phyloP scores from a whole-genome alignment of 805 yeast genomes.

The Metschnikowia anglica region DNA sequence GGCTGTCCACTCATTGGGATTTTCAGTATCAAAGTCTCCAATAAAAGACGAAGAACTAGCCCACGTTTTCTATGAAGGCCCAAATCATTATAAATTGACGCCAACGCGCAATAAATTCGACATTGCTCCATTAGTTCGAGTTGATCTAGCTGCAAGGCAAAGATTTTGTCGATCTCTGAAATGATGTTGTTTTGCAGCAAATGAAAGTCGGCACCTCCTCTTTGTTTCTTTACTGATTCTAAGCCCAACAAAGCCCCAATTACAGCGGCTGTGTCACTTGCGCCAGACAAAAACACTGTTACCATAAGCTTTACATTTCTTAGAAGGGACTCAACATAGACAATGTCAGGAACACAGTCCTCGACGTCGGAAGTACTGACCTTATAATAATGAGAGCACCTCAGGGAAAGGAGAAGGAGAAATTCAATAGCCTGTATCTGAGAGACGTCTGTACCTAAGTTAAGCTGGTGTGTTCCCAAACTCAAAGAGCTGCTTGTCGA shows the following conservation, averaged over 20 bases:
- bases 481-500: slow-evolving; percentile 31
- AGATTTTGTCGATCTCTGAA: slow-evolving; percentile 35
- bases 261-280: slow-evolving; percentile 38
- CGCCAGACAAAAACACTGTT: slow-evolving; percentile 45
- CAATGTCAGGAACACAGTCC: slow-evolving; percentile 80
- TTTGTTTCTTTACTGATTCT: slow-evolving; percentile 4
- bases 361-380: slow-evolving; percentile 55
- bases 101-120: slow-evolving; percentile 62
- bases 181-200: slow-evolving; percentile 43
- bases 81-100: slow-evolving; percentile 60
- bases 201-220: slow-evolving; percentile 1
- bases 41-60: slow-evolving; percentile 63
- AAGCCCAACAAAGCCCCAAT: slow-evolving; percentile 43
- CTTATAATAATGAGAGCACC: slow-evolving; percentile 32
- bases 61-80: slow-evolving; percentile 66
- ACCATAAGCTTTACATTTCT: slow-evolving; percentile 64
- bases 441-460: slow-evolving; percentile 26
- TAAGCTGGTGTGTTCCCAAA: slow-evolving; percentile 28
- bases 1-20: slow-evolving; percentile 18
- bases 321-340: slow-evolving; percentile 68
- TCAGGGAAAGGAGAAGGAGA: slow-evolving; percentile 30
- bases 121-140: slow-evolving; percentile 50
- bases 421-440: slow-evolving; percentile 33
- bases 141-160: slow-evolving; percentile 35
- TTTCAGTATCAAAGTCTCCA: slow-evolving; percentile 51